phyloP scores from a whole-genome alignment of 2,329 filamentous ascomycete genomes.

The Tolypocladium capitatum region DNA sequence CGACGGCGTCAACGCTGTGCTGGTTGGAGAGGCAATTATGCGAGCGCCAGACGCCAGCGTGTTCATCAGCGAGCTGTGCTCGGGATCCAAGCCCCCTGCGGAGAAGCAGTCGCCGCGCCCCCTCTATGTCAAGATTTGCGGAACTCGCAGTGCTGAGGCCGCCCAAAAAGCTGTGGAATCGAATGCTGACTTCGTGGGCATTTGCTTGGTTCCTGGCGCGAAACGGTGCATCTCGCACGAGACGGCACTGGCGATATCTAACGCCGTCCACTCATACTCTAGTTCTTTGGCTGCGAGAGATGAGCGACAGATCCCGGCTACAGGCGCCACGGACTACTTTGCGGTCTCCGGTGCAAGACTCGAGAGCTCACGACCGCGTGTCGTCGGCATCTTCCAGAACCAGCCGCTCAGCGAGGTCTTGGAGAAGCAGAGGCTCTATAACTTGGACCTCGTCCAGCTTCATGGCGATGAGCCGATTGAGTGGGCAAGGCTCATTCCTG shows the following conservation, averaged over 20 bases:
- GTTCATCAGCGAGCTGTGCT: constrained; percentile 78
- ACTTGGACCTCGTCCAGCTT: constrained; percentile 80
- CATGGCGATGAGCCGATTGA: constrained; percentile 88
- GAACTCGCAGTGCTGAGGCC: constrained; percentile 70
- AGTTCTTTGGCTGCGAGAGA: constrained; percentile 22
- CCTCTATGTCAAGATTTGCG: constrained; percentile 86
- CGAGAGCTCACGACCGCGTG: constrained; percentile 48
- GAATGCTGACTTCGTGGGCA: constrained; percentile 84
- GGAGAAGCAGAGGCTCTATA: constrained; percentile 59
- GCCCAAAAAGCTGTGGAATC: constrained; percentile 70
- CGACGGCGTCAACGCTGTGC: constrained; percentile 81
- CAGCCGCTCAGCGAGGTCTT: constrained; percentile 76
- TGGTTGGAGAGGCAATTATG: constrained; percentile 96
- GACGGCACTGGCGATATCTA: constrained; percentile 67
- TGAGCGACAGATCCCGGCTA: constrained; percentile 13
- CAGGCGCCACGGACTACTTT: constrained; percentile 56
- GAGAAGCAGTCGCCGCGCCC: constrained; percentile 24
- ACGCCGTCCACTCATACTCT: constrained; percentile 59
- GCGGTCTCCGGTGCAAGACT: constrained; percentile 34
- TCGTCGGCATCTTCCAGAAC: constrained; percentile 91
- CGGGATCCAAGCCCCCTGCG: constrained; percentile 30
- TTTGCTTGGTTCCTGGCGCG: constrained; percentile 74
- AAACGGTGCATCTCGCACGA: constrained; percentile 71
- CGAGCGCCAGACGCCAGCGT: constrained; percentile 65
- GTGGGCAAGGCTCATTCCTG: constrained; percentile 79